Conservation (phyloP, 768 basidiomycete genomes). For the Tylopilus plumbeoviolaceoides region DNA sequence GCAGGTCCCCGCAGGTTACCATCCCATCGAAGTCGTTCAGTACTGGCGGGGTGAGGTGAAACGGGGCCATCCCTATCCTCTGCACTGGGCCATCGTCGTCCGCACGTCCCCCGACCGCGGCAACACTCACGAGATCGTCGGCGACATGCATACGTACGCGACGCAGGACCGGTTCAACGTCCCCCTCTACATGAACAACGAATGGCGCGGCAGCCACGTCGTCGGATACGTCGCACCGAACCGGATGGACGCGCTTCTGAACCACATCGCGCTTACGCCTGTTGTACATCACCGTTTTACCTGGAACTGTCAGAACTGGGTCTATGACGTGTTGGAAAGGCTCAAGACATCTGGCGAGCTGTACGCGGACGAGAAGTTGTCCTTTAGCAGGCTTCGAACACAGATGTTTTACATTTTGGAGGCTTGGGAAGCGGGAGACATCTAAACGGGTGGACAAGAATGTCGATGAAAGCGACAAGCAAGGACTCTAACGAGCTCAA, state of each 20-base stretch:
- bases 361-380: constrained; percentile 15
- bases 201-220: constrained; percentile 26
- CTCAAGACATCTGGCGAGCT: constrained; percentile 8
- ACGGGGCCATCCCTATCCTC: constrained; percentile 10
- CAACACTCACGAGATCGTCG: constrained; percentile 28
- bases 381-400: constrained; percentile 17
- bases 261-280: constrained; percentile 17
- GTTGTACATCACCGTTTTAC: constrained; percentile 12
- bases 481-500: not conserved
- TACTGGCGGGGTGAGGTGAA: constrained; percentile 27
- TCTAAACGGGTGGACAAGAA: not conserved
- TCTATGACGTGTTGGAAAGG: constrained; percentile 20
- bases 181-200: constrained; percentile 2
- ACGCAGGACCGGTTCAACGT: constrained; percentile 15
- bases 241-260: constrained; percentile 13
- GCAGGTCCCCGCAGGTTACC: constrained; percentile 11
- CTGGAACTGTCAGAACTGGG: constrained; percentile 31
- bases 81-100: constrained; percentile 29
- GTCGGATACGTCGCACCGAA: constrained; percentile 21
- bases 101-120: constrained; percentile 19
- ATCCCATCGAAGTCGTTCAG: constrained; percentile 26
- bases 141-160: constrained; percentile 23
- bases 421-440: constrained; percentile 23
- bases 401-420: constrained; percentile 29
- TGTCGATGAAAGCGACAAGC: not conserved